These are phyloP conservation scores for Metschnikowia reukaufii DNA, from an alignment of 805 yeast genomes.

Conservation along the genomic window DNA sequence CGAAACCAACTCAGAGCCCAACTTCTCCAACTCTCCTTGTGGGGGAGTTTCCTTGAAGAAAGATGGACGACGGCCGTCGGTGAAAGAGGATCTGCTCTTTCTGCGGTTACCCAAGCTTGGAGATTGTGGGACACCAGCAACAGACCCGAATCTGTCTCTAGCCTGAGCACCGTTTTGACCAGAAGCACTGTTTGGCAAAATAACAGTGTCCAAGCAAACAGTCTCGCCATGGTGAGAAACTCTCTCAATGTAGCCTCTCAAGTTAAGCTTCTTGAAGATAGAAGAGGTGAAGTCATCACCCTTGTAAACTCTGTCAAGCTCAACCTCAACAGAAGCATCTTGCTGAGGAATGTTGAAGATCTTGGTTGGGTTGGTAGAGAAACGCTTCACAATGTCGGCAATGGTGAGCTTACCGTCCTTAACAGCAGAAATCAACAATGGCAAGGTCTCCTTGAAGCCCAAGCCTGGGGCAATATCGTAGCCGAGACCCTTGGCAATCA, in stretches of 20 bases:
- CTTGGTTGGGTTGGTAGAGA: constrained; percentile 77
- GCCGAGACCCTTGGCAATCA: constrained; percentile 65
- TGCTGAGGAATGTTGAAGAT: constrained; percentile 84
- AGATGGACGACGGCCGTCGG: constrained; percentile 34
- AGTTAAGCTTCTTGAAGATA: constrained; percentile 46
- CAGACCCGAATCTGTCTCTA: constrained; percentile 43
- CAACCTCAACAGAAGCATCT: constrained; percentile 77
- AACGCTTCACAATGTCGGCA: constrained; percentile 66
- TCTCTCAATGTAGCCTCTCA: constrained; percentile 85
- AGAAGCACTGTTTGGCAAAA: constrained; percentile 52
- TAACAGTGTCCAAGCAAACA: constrained; percentile 78
- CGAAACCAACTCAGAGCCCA: constrained; percentile 69
- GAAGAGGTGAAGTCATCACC: constrained; percentile 28
- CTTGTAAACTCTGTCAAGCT: constrained; percentile 62
- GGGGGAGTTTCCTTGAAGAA: constrained; percentile 36
- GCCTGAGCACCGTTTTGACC: constrained; percentile 57
- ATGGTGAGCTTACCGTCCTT: constrained; percentile 67
- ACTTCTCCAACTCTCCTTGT: constrained; percentile 45
- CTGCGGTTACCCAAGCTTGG: constrained; percentile 30
- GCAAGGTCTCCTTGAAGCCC: constrained; percentile 79
- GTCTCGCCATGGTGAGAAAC: constrained; percentile 78
- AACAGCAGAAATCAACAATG: constrained; percentile 80
- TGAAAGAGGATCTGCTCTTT: constrained; percentile 38
- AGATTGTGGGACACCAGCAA: constrained; percentile 46
- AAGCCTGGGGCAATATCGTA: constrained; percentile 64